Evolutionary conservation across 2,329 filamentous ascomycete species (phyloP).

Genomic region (Drechslerella coelobrocha): DNA sequence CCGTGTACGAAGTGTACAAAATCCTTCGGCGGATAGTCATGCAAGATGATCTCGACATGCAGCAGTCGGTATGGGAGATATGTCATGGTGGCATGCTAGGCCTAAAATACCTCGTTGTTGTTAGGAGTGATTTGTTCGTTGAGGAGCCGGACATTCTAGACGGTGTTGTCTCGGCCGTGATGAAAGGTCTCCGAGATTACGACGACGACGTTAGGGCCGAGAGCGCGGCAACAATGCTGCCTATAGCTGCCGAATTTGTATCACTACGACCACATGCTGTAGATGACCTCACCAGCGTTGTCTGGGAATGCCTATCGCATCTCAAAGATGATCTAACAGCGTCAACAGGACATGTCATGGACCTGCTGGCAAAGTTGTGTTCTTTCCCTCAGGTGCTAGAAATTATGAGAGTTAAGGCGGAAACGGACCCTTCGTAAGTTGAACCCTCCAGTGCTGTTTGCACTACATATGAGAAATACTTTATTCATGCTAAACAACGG

Average conservation of each 20-base stretch:
- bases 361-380: constrained; percentile 92
- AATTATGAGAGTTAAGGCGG: constrained; percentile 75
- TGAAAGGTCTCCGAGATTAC: constrained; percentile 87
- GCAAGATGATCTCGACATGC: constrained; percentile 78
- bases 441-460: neutral
- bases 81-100: constrained; percentile 99
- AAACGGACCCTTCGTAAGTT: constrained; percentile 54
- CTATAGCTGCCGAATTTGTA: constrained; percentile 94
- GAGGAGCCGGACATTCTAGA: constrained; percentile 86
- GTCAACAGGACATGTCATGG: constrained; percentile 98
- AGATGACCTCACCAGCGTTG: constrained; percentile 84
- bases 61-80: constrained; percentile 84
- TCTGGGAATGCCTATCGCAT: constrained; percentile 96
- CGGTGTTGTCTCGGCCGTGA: constrained; percentile 87
- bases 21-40: constrained; percentile 90
- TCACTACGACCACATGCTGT: constrained; percentile 79
- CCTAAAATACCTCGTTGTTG: constrained; percentile 89
- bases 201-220: constrained; percentile 97
- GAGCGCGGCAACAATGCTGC: constrained; percentile 94
- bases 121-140: constrained; percentile 88
- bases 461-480: neutral
- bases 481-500: constrained; percentile 31
- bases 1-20: constrained; percentile 82
- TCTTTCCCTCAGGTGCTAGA: constrained; percentile 90
- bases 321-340: constrained; percentile 96